A percentile compares a stretch with the other conserved stretches of the same genome.
phyloP scores from a whole-genome alignment of 73 alveolate species.

The Paramecium sexaurelia region DNA sequence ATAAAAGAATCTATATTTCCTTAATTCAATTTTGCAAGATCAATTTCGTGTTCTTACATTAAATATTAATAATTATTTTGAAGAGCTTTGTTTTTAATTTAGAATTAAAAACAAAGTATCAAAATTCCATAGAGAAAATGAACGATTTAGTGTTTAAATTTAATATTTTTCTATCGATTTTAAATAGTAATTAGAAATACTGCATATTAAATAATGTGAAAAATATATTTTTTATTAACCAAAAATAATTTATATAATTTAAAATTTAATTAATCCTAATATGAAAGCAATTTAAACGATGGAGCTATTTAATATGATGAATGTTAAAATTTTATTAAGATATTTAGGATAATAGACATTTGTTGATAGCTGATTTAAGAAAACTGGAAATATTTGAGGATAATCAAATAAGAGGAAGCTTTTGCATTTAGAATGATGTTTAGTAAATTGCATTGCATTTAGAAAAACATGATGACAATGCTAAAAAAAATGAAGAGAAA shows the following conservation, averaged over 20 bases:
- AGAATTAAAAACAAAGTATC: no score
- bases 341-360: constrained; percentile 10
- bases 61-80: neutral
- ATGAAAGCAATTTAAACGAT: neutral
- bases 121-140: no score
- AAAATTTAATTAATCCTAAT: neutral
- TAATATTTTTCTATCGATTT: no score
- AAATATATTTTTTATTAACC: no score
- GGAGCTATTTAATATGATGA: neutral
- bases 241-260: neutral
- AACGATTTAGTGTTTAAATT: no score
- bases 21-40: neutral
- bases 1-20: neutral
- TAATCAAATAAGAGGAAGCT: neutral
- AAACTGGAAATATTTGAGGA: neutral
- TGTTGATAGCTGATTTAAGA: neutral
- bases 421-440: neutral
- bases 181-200: no score
- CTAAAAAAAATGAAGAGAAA: constrained; percentile 15
- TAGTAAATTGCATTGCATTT: neutral
- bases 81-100: no score
- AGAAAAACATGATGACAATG: neutral
- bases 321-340: neutral
- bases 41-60: neutral
- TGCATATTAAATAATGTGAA: no score